Evolutionary conservation across 805 yeast genomes (phyloP), one percentile per base, ranked within the genome.

Genomic region (Hanseniaspora nectarophila): DNA sequence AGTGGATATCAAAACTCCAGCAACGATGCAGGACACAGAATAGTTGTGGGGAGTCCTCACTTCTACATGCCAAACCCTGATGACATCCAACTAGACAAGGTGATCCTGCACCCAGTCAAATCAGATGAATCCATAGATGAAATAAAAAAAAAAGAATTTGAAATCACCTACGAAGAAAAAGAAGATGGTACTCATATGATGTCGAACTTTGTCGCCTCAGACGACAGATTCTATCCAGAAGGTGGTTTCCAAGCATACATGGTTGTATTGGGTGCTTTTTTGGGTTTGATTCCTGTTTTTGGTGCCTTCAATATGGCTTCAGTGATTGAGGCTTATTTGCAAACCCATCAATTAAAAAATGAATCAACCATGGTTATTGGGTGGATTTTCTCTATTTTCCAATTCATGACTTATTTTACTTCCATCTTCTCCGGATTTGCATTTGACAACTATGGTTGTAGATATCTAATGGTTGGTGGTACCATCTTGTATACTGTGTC

Each of bases 351-450:
- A 61, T 63, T 81, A 55, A 66, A 66, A 1, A 58, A 70, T 42
- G 64, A 67, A 5, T 61, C 71, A 5, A 67, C 76, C 1, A 71
- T 81, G 2, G 64, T 75, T 1, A 70, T 78, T 5, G 74, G 83
- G 4, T 79, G 86, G 85, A 73, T 81, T 29, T 81, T 81, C 57
- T 79, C 86, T 1, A 62, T 81, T 26, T 76, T 71, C 61, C 62
- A 74, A 54, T 72, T 75, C 31, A 61, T 79, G 28, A 67, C 75
- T 10, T 77, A 74, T 59, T 62, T 71, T 13, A 67, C 74, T 1
- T 74, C 78, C 7, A 67, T 77, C 31, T 63, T 78, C 26, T 70
- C 75, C 9, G 88, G 85, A 1, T 75, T 79, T 9, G 66, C 75
- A 13, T 79, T 78, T 58, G 85, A 79, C 58, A 64, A 72, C 54